Evolutionary conservation across 169 alveolate species (phyloP).

Genomic region (Blepharisma undulans): DNA sequence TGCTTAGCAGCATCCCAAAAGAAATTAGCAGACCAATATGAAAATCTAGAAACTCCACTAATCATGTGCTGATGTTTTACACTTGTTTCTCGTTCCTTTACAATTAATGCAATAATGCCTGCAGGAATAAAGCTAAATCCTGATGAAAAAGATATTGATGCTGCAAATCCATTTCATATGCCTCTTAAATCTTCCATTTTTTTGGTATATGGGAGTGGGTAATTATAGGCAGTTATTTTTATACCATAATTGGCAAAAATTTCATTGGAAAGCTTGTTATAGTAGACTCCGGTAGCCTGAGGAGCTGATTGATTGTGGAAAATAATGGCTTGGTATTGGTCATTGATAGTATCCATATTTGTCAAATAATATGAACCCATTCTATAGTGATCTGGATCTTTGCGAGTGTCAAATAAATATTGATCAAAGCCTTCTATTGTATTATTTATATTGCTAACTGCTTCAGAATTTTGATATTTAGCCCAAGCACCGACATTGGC

Average conservation of each 20-base stretch:
- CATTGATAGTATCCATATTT: slow-evolving; percentile 39
- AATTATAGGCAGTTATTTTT: not conserved
- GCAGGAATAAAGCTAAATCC: slow-evolving; percentile 87
- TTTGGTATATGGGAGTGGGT: slow-evolving; percentile 19
- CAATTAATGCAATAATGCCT: slow-evolving; percentile 74
- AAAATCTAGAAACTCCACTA: slow-evolving; percentile 74
- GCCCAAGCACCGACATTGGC: not conserved
- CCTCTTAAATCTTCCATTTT: not conserved
- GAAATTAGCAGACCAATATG: slow-evolving; percentile 82
- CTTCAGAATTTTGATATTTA: not conserved
- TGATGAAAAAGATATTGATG: slow-evolving; percentile 40
- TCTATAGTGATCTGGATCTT: slow-evolving; percentile 39
- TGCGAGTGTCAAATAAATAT: not conserved
- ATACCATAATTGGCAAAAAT: slow-evolving; percentile 28
- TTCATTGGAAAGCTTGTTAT: not conserved
- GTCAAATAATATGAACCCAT: slow-evolving; percentile 53
- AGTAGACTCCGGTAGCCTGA: slow-evolving; percentile 54
- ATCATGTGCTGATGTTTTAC: slow-evolving; percentile 80
- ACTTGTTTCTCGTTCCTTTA: slow-evolving; percentile 78
- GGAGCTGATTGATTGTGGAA: slow-evolving; percentile 51
- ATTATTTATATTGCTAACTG: not conserved
- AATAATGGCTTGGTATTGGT: slow-evolving; percentile 43
- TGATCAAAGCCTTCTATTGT: not conserved
- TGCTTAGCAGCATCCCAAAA: slow-evolving; percentile 75
- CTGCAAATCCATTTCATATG: not conserved